These are phyloP conservation scores for Purpureocillium lavendulum DNA, from an alignment of 2,329 filamentous ascomycete species.

Conservation along the genomic window DNA sequence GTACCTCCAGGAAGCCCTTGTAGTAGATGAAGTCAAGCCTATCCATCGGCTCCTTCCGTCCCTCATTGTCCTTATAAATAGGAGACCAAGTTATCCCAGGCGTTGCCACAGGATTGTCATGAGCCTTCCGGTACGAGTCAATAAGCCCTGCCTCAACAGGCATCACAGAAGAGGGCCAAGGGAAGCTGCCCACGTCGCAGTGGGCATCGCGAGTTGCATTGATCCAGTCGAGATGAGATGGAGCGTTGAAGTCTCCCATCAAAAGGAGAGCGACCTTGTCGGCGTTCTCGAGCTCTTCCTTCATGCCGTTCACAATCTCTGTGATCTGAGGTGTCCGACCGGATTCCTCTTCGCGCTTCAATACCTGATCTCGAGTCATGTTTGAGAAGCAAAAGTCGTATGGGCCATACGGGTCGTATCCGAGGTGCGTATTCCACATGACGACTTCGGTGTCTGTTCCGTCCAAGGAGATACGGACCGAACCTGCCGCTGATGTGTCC, in stretches of 20 bases:
- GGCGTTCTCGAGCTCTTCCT: constrained; percentile 15
- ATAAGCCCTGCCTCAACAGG: constrained; percentile 1
- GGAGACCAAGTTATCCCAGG: too few relatives aligned
- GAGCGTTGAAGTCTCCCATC: constrained; percentile 30
- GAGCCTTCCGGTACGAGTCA: too few relatives aligned
- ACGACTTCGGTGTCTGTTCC: constrained; percentile 17
- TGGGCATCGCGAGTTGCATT: constrained; percentile 19
- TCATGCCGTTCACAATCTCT: constrained; percentile 20
- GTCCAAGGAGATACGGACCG: constrained; percentile 24
- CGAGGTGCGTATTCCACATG: constrained; percentile 26
- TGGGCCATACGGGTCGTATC: constrained; percentile 27
- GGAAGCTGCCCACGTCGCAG: constrained; percentile 22
- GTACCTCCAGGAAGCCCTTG: constrained; percentile 18
- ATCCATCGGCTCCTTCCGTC: constrained; percentile 24
- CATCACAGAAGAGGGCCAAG: constrained; percentile 26
- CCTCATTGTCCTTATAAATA: constrained; percentile 12
- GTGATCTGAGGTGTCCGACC: constrained; percentile 26
- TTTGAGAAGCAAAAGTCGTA: constrained; percentile 30
- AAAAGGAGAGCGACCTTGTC: constrained; percentile 24
- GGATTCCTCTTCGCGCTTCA: constrained; percentile 22
- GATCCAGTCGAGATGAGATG: constrained; percentile 30
- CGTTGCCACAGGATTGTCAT: too few relatives aligned
- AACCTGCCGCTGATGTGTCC: constrained; percentile 18
- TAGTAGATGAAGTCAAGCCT: constrained; percentile 31
- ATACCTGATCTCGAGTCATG: constrained; percentile 20